These are phyloP conservation scores for Xylaria curta DNA, from an alignment of 495 filamentous ascomycete species.

Conservation along the genomic window DNA sequence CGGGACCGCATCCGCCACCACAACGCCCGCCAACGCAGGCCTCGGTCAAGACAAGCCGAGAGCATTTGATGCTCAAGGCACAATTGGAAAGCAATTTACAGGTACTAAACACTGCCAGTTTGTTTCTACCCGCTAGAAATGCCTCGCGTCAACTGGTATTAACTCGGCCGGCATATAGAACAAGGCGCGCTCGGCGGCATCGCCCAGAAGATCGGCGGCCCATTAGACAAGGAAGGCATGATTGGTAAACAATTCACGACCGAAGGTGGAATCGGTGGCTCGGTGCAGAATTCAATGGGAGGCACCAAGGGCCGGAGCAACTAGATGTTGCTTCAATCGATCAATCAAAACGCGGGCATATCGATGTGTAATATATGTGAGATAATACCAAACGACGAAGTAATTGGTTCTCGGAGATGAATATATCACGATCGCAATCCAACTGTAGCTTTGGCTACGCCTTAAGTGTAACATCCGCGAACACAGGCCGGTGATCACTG, in stretches of 20 bases:
- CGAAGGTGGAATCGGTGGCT: slow-evolving; percentile 47
- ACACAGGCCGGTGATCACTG: slow-evolving; percentile 78
- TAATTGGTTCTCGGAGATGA: no score
- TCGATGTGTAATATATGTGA: background rate
- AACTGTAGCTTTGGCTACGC: background rate
- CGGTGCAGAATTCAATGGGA: slow-evolving; percentile 53
- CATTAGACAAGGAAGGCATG: slow-evolving; percentile 51
- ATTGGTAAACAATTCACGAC: slow-evolving; percentile 54
- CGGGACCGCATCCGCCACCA: slow-evolving; percentile 35
- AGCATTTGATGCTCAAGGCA: slow-evolving; percentile 42
- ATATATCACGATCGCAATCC: background rate
- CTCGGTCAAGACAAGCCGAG: slow-evolving; percentile 41
- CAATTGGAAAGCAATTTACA: slow-evolving; percentile 47
- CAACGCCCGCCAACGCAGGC: slow-evolving; percentile 36
- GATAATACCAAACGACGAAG: background rate
- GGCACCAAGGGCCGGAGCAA: slow-evolving; percentile 44
- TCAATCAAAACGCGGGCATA: background rate
- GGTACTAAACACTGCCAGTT: slow-evolving; percentile 28
- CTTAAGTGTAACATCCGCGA: slow-evolving; percentile 63
- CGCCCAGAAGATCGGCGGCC: slow-evolving; percentile 56
- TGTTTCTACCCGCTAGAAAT: background rate
- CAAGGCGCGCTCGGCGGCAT: slow-evolving; percentile 51
- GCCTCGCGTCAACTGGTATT: background rate
- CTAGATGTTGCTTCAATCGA: slow-evolving; percentile 10
- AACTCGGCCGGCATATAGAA: slow-evolving; percentile 36